Percentiles rank a stretch among this genome's conserved stretches.
Conservation (phyloP, 2,329 filamentous ascomycete species). For the Sporothrix luriei region DNA sequence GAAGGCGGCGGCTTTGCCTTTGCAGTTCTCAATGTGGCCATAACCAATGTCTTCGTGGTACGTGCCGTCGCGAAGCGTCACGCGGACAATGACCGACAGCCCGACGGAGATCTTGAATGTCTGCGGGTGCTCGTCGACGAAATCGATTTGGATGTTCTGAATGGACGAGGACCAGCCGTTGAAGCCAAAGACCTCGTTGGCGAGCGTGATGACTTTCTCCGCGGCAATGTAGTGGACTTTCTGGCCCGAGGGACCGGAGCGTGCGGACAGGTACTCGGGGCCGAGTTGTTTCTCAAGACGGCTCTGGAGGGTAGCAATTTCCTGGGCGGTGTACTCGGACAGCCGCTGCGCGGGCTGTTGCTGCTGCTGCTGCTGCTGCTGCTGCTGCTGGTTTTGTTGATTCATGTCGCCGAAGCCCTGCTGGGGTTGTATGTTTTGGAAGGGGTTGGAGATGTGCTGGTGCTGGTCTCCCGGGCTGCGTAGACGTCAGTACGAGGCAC, state of each 20-base stretch:
- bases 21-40: conserved; percentile 93
- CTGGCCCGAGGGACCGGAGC: conserved; percentile 78
- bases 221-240: conserved; percentile 94
- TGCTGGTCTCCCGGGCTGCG: conserved; percentile 70
- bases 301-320: conserved; percentile 85
- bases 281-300: conserved; percentile 91
- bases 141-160: conserved; percentile 91
- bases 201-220: conserved; percentile 93
- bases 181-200: conserved; percentile 94
- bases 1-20: conserved; percentile 91
- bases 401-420: conserved; percentile 23
- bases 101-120: conserved; percentile 81
- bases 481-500: background rate
- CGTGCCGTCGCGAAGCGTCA: conserved; percentile 90
- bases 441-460: conserved; percentile 71
- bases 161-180: conserved; percentile 98
- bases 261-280: conserved; percentile 90
- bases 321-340: conserved; percentile 80
- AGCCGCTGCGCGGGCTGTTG: conserved; percentile 58
- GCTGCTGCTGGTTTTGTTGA: conserved; percentile 37
- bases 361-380: conserved; percentile 44
- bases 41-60: conserved; percentile 98
- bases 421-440: conserved; percentile 52
- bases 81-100: conserved; percentile 84
- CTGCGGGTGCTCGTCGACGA: conserved; percentile 81